phyloP scores from a whole-genome alignment of 176 grass and related monocot species.

The sorghum (Sorghum bicolor) region DNA sequence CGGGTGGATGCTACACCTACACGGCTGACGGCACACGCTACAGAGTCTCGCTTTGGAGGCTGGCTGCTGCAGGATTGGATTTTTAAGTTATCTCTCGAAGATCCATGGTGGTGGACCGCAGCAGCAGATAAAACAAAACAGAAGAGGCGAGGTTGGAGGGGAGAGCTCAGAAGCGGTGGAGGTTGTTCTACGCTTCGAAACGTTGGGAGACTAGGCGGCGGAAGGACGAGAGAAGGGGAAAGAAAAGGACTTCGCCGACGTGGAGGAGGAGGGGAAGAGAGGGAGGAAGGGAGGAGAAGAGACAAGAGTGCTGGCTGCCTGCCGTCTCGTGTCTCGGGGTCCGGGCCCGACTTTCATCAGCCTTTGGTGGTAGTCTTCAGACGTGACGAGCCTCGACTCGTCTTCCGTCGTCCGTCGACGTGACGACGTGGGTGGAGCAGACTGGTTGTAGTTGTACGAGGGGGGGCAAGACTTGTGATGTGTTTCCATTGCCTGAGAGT shows the following conservation, averaged over 20 bases:
- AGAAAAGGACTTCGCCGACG: conserved; percentile 15
- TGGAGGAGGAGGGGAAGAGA: background rate
- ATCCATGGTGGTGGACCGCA: conserved; percentile 19
- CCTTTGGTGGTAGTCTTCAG: background rate
- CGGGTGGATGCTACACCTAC: background rate
- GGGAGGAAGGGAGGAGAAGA: background rate
- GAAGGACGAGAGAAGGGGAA: background rate
- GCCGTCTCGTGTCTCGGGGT: background rate
- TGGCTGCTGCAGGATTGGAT: background rate
- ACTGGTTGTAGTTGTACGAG: background rate
- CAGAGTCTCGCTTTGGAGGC: background rate
- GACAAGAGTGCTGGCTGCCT: background rate
- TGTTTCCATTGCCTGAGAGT: background rate
- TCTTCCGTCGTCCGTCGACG: background rate
- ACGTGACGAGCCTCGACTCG: too few species aligned
- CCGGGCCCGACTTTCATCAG: background rate
- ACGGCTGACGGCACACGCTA: background rate
- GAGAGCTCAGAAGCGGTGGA: background rate
- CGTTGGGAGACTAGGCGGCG: background rate
- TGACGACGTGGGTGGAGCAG: too few species aligned
- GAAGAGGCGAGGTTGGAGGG: background rate
- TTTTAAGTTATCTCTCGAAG: conserved; percentile 6
- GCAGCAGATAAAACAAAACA: conserved; percentile 1
- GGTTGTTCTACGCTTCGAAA: background rate
- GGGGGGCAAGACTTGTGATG: background rate